Evolutionary conservation across 2,329 filamentous ascomycete genomes (phyloP).

Genomic region (Rosellinia necatrix): DNA sequence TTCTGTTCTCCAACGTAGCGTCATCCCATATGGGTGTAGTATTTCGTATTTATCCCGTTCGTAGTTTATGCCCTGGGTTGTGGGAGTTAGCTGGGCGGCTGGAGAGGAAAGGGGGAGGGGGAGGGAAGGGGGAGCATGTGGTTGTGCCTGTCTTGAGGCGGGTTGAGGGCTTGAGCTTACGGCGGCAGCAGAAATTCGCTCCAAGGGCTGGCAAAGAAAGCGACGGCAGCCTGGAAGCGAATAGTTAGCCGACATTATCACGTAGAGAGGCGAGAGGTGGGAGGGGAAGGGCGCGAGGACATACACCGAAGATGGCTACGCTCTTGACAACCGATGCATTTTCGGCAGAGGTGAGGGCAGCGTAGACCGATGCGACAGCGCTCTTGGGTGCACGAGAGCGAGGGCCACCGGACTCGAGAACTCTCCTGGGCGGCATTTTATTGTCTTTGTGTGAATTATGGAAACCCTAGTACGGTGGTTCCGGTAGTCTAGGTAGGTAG

Average conservation of each 20-base stretch:
- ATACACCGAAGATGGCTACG: slow-evolving; percentile 69
- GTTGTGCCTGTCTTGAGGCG: background rate
- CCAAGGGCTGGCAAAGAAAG: slow-evolving; percentile 70
- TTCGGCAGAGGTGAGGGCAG: slow-evolving; percentile 66
- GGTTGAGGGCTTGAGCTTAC: slow-evolving; percentile 44
- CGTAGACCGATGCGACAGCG: slow-evolving; percentile 63
- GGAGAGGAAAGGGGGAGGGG: no score
- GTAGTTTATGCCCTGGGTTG: slow-evolving; percentile 15
- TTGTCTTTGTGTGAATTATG: background rate
- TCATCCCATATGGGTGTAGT: background rate
- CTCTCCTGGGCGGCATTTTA: slow-evolving; percentile 67
- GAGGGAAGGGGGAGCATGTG: background rate
- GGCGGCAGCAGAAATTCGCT: slow-evolving; percentile 70
- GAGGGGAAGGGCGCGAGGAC: slow-evolving; percentile 40
- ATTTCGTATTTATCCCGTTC: background rate
- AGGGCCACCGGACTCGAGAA: slow-evolving; percentile 52
- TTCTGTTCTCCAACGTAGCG: background rate
- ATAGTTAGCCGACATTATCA: background rate
- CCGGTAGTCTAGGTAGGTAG: no score
- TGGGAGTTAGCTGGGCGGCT: no score
- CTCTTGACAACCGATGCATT: slow-evolving; percentile 72
- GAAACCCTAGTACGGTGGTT: no score
- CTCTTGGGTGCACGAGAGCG: slow-evolving; percentile 53
- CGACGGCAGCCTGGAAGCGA: slow-evolving; percentile 60
- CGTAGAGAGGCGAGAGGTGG: background rate